Evolutionary conservation across 2,329 filamentous ascomycete genomes (phyloP), one percentile per base, ranked within the genome.

Genomic region (Aspergillus puulaauensis): DNA sequence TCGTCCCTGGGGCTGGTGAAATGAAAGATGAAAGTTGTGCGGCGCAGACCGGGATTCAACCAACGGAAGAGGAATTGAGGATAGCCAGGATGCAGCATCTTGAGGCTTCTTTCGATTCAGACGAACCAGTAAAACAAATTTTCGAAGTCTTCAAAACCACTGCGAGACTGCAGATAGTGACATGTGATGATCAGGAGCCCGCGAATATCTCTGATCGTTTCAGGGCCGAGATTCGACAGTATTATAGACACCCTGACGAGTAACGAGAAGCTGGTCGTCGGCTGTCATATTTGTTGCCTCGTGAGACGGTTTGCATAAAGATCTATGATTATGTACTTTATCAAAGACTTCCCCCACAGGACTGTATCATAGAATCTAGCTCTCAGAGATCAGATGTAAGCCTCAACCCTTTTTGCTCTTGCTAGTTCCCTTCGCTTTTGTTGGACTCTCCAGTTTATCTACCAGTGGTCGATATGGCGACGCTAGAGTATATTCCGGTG

Each of bases 401-500:
- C n/a, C 39, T 59, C 65, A 73, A 54, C 58, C 62, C 54, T 73
- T 75, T 56, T 73, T 75, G 27, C 66, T 66, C 64, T 70, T 77
- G 64, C 57, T 71, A 4, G 58, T 54, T 37, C 66, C 67, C 49
- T 69, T 70, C 19, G 63, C 64, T 60, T 67, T 73, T 50, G 65
- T 56, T 6, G 73, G 68, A 19, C 64, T 70, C 15, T 78, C 73
- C 53, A 83, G 62, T 41, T 75, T 79, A 68, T 87, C 85, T 44
- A 77, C 75, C 60, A 85, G 82, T 1, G 84, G 85, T 57, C 82
- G 81, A 70, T 86, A 88, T 3, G 85, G 84, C 40, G 82, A 82
- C 2, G 84, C 81, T 24, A 87, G 70, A 2, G 80, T 67, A 70
- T 83, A 78, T 58, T 83, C 80, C 27, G 78, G 77, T 2, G 77